Evolutionary conservation across 768 basidiomycete species (phyloP).

Genomic region (Psilocybe cubensis): DNA sequence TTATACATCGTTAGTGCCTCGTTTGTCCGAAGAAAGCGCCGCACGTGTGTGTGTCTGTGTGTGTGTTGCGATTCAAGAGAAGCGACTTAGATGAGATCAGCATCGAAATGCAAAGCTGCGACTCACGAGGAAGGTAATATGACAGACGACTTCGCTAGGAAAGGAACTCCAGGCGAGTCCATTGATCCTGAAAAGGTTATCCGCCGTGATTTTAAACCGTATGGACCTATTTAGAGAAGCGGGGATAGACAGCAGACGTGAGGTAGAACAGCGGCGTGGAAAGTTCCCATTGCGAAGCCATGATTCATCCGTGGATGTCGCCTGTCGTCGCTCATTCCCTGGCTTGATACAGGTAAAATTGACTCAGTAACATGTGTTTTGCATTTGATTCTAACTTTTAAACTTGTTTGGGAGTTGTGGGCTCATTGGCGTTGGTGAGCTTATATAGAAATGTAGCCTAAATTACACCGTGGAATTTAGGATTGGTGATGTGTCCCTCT

Average conservation of each 20-base stretch:
- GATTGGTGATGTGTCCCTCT: too few species aligned
- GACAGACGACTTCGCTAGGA: constrained; percentile 4
- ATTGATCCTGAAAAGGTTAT: constrained; percentile 11
- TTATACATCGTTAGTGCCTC: background rate
- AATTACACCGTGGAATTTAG: too few species aligned
- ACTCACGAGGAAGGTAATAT: constrained; percentile 3
- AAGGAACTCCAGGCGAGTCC: background rate
- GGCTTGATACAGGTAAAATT: too few species aligned
- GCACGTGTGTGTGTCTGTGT: too few species aligned
- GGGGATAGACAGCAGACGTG: constrained; percentile 9
- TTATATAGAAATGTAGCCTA: too few species aligned
- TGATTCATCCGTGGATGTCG: background rate
- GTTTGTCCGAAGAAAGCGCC: constrained; percentile 1
- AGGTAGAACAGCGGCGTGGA: constrained; percentile 2
- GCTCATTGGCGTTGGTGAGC: too few species aligned
- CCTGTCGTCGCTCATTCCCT: too few species aligned
- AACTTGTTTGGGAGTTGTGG: too few species aligned
- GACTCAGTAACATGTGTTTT: too few species aligned
- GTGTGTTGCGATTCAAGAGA: constrained; percentile 8
- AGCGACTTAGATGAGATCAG: constrained; percentile 12
- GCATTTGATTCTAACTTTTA: too few species aligned
- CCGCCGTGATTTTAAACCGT: constrained; percentile 7
- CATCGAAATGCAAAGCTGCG: constrained; percentile 4
- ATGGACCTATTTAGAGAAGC: constrained; percentile 5
- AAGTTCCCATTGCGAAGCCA: background rate